phyloP scores from a whole-genome alignment of 129 eudicot genomes.

The Escallonia herrerae region DNA sequence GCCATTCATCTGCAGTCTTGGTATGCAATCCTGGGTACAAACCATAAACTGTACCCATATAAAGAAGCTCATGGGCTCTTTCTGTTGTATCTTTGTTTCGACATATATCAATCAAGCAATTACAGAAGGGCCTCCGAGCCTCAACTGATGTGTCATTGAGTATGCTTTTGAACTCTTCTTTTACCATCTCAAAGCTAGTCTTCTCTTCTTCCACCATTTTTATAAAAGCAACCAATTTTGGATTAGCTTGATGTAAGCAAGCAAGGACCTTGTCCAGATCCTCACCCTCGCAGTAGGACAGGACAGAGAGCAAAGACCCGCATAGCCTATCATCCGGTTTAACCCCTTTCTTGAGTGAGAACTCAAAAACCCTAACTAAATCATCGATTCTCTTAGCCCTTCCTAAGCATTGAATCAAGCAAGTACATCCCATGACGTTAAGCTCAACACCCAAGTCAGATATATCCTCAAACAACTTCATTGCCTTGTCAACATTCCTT shows the following conservation, averaged over 20 bases:
- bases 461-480: slow-evolving; percentile 58
- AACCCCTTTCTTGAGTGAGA: slow-evolving; percentile 41
- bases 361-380: slow-evolving; percentile 41
- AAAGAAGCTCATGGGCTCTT: slow-evolving; percentile 64
- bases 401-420: slow-evolving; percentile 69
- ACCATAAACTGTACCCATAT: slow-evolving; percentile 52
- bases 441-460: slow-evolving; percentile 34
- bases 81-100: slow-evolving; percentile 37
- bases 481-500: slow-evolving; percentile 57
- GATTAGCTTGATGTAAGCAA: slow-evolving; percentile 47
- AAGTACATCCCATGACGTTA: slow-evolving; percentile 66
- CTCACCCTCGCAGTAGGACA: slow-evolving; percentile 46
- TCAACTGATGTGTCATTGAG: slow-evolving; percentile 44
- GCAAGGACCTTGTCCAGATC: slow-evolving; percentile 49
- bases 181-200: slow-evolving; percentile 27
- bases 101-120: slow-evolving; percentile 63
- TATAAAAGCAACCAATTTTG: slow-evolving; percentile 42
- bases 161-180: slow-evolving; percentile 43
- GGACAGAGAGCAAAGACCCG: slow-evolving; percentile 61
- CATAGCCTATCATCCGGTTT: slow-evolving; percentile 65
- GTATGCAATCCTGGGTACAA: slow-evolving; percentile 59
- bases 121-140: slow-evolving; percentile 61
- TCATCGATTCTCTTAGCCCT: slow-evolving; percentile 51
- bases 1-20: slow-evolving; percentile 59
- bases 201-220: slow-evolving; percentile 25